Conservation (phyloP, 345 rosid genomes). For the Citrus unshiu region DNA sequence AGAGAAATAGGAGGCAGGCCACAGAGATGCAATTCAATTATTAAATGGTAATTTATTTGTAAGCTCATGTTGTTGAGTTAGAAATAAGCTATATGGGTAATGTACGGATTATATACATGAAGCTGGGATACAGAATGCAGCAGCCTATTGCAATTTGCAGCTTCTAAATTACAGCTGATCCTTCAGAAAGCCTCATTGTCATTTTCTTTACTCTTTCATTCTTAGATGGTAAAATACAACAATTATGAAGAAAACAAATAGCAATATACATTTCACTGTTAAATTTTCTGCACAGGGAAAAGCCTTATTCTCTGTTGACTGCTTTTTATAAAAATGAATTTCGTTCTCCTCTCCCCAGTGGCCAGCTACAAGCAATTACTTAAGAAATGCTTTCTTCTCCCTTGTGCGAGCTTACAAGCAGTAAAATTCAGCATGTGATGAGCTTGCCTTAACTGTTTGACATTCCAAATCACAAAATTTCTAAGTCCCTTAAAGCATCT, state of each 20-base stretch:
- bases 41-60: not conserved
- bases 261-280: not conserved
- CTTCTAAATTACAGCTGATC: not conserved
- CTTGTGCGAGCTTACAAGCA: not conserved
- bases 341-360: not conserved
- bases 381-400: not conserved
- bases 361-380: not conserved
- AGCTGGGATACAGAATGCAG: too few relatives aligned
- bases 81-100: not conserved
- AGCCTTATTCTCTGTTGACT: not conserved
- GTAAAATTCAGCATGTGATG: not conserved
- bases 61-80: not conserved
- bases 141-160: not conserved
- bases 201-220: not conserved
- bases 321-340: not conserved
- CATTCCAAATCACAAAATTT: constrained; percentile 31
- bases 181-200: not conserved
- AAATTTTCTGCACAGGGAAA: not conserved
- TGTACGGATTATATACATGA: too few relatives aligned
- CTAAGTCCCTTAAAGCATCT: constrained; percentile 30
- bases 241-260: not conserved
- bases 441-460: not conserved
- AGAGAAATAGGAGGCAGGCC: too few relatives aligned
- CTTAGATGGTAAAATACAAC: not conserved
- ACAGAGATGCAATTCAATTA: not conserved